Conservation (phyloP, 73 alveolate genomes). For the Tetrahymena malaccensis region DNA sequence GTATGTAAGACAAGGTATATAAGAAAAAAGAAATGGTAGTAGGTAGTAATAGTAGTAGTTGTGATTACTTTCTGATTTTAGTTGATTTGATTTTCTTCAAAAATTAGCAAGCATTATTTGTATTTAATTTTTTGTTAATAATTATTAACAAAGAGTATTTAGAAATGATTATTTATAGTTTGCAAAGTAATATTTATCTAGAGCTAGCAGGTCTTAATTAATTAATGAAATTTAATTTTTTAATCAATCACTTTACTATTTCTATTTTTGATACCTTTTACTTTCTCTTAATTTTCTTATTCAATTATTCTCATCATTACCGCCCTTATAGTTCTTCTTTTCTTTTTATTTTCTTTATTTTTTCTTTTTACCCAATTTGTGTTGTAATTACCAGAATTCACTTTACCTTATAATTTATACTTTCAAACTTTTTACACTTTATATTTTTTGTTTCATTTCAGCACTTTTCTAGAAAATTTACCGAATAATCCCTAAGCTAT, state of each 20-base stretch:
- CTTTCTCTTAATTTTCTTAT: background rate
- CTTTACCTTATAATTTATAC: background rate
- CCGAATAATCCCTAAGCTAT: background rate
- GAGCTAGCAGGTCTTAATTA: background rate
- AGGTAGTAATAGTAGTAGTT: background rate
- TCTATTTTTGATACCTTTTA: background rate
- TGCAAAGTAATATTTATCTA: background rate
- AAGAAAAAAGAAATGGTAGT: background rate
- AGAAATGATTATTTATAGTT: background rate
- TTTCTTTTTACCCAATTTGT: background rate
- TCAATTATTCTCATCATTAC: background rate
- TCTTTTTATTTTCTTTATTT: background rate
- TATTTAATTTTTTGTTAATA: background rate
- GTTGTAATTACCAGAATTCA: background rate
- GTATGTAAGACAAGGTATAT: background rate
- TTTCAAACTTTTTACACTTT: background rate
- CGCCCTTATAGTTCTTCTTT: background rate
- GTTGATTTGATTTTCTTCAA: background rate
- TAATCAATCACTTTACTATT: background rate
- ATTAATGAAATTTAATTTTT: background rate
- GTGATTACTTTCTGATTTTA: background rate
- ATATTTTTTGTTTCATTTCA: background rate
- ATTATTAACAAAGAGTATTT: background rate
- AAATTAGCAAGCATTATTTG: background rate
- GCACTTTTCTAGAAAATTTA: background rate